phyloP scores from a whole-genome alignment of 2,329 filamentous ascomycete genomes.

The Curvularia sp. region DNA sequence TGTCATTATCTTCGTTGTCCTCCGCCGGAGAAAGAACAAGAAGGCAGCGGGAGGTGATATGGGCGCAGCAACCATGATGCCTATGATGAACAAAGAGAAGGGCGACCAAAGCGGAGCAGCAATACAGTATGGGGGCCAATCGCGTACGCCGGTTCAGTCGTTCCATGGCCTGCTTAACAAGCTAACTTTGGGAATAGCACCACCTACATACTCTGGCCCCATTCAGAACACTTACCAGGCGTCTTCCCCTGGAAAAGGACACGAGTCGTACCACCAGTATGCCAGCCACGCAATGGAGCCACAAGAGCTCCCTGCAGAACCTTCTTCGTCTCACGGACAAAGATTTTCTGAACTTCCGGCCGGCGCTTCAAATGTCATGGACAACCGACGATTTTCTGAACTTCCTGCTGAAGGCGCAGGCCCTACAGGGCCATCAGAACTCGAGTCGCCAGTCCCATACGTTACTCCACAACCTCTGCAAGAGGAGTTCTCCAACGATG shows the following conservation, averaged over 20 bases:
- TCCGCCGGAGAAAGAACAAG: slow-evolving; percentile 26
- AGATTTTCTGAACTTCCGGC: slow-evolving; percentile 37
- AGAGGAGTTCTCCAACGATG: slow-evolving; percentile 19
- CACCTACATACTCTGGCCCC: slow-evolving; percentile 35
- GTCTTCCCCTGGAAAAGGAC: slow-evolving; percentile 18
- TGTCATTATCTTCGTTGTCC: slow-evolving; percentile 33
- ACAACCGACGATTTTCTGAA: slow-evolving; percentile 28
- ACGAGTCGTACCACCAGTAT: slow-evolving; percentile 27
- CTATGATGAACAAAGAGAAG: slow-evolving; percentile 26
- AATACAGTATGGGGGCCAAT: slow-evolving; percentile 26
- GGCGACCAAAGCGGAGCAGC: slow-evolving; percentile 9
- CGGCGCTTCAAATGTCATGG: slow-evolving; percentile 12
- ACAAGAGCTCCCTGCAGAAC: slow-evolving; percentile 30
- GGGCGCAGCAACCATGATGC: slow-evolving; percentile 18
- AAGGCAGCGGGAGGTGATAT: slow-evolving; percentile 8
- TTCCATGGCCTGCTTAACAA: background rate
- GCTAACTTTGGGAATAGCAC: slow-evolving; percentile 29
- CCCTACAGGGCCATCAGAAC: slow-evolving; percentile 16
- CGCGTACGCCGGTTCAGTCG: slow-evolving; percentile 24
- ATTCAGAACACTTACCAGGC: slow-evolving; percentile 26
- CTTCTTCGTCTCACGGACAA: slow-evolving; percentile 10
- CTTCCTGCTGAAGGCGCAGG: slow-evolving; percentile 23
- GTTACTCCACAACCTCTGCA: slow-evolving; percentile 27
- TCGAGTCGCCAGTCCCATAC: slow-evolving; percentile 33
- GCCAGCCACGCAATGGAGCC: slow-evolving; percentile 22